A percentile compares a stretch with the other conserved stretches of the same genome.
Evolutionary conservation across 2,329 filamentous ascomycete genomes (phyloP).

Genomic region (Fusarium scirpi): DNA sequence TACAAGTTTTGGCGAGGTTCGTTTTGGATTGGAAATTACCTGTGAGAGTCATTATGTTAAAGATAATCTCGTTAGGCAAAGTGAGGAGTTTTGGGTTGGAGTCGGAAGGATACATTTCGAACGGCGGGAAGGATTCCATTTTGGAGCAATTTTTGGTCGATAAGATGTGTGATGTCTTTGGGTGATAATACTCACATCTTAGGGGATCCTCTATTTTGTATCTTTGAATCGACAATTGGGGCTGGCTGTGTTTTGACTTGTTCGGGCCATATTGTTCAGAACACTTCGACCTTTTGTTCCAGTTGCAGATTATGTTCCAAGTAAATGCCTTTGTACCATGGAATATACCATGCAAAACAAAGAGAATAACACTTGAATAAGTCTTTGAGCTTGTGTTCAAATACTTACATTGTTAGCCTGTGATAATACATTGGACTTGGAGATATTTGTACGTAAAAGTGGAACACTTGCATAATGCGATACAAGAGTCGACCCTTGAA

Average conservation of each 20-base stretch:
- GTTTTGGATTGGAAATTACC: background rate
- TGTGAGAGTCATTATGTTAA: background rate
- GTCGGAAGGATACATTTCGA: background rate
- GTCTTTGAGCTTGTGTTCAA: background rate
- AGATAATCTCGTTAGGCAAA: background rate
- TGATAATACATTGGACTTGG: too few species aligned
- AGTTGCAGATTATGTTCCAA: too few species aligned
- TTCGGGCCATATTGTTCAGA: background rate
- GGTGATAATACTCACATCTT: too few species aligned
- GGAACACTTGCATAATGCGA: too few species aligned
- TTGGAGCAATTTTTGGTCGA: background rate
- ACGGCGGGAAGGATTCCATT: background rate
- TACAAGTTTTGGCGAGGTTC: background rate
- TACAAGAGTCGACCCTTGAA: too few species aligned
- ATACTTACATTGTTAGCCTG: too few species aligned
- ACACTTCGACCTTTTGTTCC: too few species aligned
- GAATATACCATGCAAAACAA: too few species aligned
- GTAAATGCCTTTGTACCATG: too few species aligned
- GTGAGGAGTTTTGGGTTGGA: background rate
- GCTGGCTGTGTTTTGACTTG: background rate
- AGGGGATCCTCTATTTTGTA: background rate
- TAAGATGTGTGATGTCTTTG: rapidly evolving
- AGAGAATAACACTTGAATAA: too few species aligned
- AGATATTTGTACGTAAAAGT: too few species aligned
- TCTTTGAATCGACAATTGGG: background rate